phyloP scores from a whole-genome alignment of 169 alveolate genomes.

The Plasmodium sp. region DNA sequence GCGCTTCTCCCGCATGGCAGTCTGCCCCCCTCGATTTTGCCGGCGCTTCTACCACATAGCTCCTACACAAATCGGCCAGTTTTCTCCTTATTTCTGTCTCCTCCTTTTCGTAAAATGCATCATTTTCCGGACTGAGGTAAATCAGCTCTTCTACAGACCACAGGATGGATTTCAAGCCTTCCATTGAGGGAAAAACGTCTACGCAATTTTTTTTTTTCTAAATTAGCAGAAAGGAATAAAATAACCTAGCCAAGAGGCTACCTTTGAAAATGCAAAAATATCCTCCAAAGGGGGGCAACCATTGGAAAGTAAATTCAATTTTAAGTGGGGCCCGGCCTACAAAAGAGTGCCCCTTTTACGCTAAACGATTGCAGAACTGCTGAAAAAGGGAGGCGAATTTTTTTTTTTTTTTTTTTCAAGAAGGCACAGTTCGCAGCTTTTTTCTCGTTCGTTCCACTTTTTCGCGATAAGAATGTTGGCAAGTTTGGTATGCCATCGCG shows the following conservation, averaged over 20 bases:
- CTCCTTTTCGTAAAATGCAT: conserved; percentile 14
- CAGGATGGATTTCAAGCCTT: conserved; percentile 7
- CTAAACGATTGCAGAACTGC: neutral
- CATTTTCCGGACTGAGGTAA: conserved; percentile 33
- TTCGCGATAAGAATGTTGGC: neutral
- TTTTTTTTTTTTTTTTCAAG: neutral
- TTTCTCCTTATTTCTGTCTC: neutral
- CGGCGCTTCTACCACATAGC: neutral
- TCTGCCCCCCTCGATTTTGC: neutral
- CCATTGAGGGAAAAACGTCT: conserved; percentile 11
- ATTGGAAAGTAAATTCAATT: neutral
- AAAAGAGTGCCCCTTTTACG: neutral
- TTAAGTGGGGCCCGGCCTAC: neutral
- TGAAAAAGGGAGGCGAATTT: neutral
- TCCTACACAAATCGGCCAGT: neutral
- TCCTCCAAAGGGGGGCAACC: neutral
- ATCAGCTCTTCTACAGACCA: conserved; percentile 73
- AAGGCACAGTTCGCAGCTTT: neutral
- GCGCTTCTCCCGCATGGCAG: neutral
- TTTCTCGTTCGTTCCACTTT: neutral
- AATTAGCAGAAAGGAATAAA: neutral
- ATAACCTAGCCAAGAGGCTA: neutral
- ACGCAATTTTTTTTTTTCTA: neutral
- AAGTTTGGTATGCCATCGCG: neutral
- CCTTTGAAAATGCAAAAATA: neutral